phyloP scores from a whole-genome alignment of 345 rosid species.

The Dipteronia sinensis region DNA sequence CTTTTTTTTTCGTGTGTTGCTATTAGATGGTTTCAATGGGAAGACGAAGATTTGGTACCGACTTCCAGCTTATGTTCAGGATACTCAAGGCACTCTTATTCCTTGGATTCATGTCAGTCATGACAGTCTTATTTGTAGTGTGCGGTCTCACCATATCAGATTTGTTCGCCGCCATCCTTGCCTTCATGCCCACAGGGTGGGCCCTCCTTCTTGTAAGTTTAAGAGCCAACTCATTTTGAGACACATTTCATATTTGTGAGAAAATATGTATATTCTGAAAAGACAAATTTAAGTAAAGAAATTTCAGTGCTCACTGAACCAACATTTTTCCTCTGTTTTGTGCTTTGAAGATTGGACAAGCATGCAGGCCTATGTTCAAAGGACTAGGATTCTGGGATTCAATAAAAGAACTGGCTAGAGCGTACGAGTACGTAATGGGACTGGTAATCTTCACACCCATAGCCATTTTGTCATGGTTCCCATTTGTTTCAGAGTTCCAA shows the following conservation, averaged over 20 bases:
- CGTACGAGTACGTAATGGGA: slow-evolving; percentile 85
- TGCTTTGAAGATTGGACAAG: slow-evolving; percentile 69
- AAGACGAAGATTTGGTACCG: slow-evolving; percentile 70
- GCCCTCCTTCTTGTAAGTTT: slow-evolving; percentile 81
- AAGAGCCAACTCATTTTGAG: background rate
- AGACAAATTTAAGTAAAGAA: background rate
- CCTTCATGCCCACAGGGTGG: slow-evolving; percentile 93
- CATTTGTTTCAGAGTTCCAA: slow-evolving; percentile 89
- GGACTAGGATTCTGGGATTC: slow-evolving; percentile 75
- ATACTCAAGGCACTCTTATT: slow-evolving; percentile 93
- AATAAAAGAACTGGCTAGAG: slow-evolving; percentile 85
- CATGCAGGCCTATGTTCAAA: slow-evolving; percentile 49
- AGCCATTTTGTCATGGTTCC: slow-evolving; percentile 82
- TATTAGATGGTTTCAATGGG: slow-evolving; percentile 84
- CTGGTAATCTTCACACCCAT: slow-evolving; percentile 64
- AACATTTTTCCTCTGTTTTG: background rate
- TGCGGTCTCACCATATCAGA: slow-evolving; percentile 67
- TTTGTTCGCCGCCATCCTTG: slow-evolving; percentile 70
- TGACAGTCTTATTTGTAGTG: slow-evolving; percentile 80
- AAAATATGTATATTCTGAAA: background rate
- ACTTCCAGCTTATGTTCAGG: slow-evolving; percentile 90
- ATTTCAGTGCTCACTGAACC: background rate
- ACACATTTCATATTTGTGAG: background rate
- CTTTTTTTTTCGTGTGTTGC: slow-evolving; percentile 7
- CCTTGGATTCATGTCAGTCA: slow-evolving; percentile 81